phyloP scores from a whole-genome alignment of 73 alveolate genomes.

The Breviolum minutum region DNA sequence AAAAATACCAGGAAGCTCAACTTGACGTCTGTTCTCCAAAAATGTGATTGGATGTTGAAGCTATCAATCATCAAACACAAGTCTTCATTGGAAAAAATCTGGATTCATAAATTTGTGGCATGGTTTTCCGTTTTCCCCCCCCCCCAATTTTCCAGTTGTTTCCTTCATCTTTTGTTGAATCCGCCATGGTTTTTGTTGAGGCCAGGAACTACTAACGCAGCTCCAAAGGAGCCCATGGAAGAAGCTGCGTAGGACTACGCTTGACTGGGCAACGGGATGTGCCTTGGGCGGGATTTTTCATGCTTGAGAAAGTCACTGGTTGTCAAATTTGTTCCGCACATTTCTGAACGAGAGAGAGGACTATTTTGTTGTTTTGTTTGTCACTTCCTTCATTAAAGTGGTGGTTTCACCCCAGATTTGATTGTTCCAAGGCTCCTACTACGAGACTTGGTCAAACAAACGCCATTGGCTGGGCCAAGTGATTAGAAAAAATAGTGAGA shows the following conservation, averaged over 20 bases:
- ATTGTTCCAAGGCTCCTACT: slow-evolving; percentile 12
- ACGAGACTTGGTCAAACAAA: slow-evolving; percentile 6
- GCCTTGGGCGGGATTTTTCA: neutral
- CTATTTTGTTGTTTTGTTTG: no score
- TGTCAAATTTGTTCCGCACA: no score
- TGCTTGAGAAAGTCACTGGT: neutral
- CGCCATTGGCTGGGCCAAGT: neutral
- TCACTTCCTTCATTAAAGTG: neutral
- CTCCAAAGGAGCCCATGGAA: slow-evolving; percentile 3
- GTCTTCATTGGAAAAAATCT: neutral
- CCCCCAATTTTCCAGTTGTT: neutral
- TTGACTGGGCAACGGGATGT: neutral
- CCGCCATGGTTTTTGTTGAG: neutral
- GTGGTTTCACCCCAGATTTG: neutral
- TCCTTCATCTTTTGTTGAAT: neutral
- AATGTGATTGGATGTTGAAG: neutral
- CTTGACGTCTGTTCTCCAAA: neutral
- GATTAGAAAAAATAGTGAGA: no score
- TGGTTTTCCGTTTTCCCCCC: no score
- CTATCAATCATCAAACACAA: neutral
- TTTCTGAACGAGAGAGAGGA: no score
- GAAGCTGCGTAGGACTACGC: neutral
- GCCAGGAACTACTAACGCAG: neutral
- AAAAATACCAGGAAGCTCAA: neutral
- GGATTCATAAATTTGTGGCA: neutral